Evolutionary conservation across 202 grass and related monocot genomes (phyloP).

Genomic region (Zizania palustris): DNA sequence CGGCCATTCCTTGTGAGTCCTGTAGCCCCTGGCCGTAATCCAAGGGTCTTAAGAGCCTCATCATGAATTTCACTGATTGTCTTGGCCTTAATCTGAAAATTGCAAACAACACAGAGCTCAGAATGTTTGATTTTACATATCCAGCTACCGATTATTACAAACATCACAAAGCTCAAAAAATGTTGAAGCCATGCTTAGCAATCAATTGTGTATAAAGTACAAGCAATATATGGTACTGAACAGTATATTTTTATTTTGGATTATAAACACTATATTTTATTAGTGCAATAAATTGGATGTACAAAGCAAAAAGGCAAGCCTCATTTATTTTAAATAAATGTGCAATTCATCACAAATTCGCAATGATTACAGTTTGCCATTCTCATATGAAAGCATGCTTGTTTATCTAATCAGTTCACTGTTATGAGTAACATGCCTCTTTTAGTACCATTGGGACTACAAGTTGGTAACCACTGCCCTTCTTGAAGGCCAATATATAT

Average conservation of each 20-base stretch:
- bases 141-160: slow-evolving; percentile 22
- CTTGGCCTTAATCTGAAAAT: slow-evolving; percentile 79
- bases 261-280: neutral
- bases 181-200: neutral
- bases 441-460: neutral
- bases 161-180: slow-evolving; percentile 42
- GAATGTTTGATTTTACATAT: slow-evolving; percentile 29
- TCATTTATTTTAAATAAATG: slow-evolving; percentile 10
- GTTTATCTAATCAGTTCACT: slow-evolving; percentile 7
- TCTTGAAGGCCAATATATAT: neutral
- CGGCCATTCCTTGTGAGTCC: slow-evolving; percentile 73
- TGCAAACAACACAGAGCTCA: slow-evolving; percentile 46
- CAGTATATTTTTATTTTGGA: slow-evolving; percentile 7
- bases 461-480: slow-evolving; percentile 11
- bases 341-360: neutral
- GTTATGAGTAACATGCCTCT: slow-evolving; percentile 11
- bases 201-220: neutral
- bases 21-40: slow-evolving; percentile 65
- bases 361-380: neutral
- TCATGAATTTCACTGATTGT: slow-evolving; percentile 85
- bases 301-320: slow-evolving; percentile 4
- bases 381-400: neutral
- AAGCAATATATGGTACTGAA: neutral
- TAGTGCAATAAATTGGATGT: neutral
- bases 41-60: slow-evolving; percentile 84